These are phyloP conservation scores for Ophiocordyceps unilateralis DNA, from an alignment of 2,329 filamentous ascomycete species.

Conservation along the genomic window DNA sequence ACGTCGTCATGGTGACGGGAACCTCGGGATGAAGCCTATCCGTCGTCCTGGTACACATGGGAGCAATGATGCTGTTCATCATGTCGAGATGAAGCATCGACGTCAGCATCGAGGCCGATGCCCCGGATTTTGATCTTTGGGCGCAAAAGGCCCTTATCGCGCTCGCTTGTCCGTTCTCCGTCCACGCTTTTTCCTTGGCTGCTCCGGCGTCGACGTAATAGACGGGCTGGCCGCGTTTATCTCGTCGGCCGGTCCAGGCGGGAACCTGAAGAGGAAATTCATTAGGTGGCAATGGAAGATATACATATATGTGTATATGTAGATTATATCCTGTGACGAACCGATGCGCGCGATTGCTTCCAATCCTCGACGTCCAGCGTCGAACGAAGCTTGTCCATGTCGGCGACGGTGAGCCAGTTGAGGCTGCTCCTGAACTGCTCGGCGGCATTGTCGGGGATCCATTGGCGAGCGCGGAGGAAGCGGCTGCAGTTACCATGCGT, in stretches of 20 bases:
- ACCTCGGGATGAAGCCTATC: constrained; percentile 41
- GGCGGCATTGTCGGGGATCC: constrained; percentile 60
- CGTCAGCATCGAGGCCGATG: neutral
- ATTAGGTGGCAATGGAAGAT: no score
- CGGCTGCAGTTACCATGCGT: no score
- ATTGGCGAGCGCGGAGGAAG: constrained; percentile 72
- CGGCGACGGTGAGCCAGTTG: constrained; percentile 67
- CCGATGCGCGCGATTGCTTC: constrained; percentile 61
- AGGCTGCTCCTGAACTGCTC: constrained; percentile 78
- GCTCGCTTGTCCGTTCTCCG: neutral
- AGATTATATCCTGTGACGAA: no score
- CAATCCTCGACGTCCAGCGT: constrained; percentile 77
- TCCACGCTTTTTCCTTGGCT: constrained; percentile 50
- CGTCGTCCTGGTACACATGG: constrained; percentile 30
- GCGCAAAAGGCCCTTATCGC: neutral
- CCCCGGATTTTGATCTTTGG: neutral
- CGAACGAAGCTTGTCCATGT: constrained; percentile 63
- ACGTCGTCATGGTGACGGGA: constrained; percentile 84
- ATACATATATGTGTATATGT: no score
- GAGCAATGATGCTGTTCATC: neutral
- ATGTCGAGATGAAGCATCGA: neutral
- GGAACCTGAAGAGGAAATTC: constrained; percentile 46
- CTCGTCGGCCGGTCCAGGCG: constrained; percentile 85
- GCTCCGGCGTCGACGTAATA: constrained; percentile 80
- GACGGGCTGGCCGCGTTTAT: constrained; percentile 78